Evolutionary conservation across 345 rosid genomes (phyloP).

Genomic region (Nephelium lappaceum): DNA sequence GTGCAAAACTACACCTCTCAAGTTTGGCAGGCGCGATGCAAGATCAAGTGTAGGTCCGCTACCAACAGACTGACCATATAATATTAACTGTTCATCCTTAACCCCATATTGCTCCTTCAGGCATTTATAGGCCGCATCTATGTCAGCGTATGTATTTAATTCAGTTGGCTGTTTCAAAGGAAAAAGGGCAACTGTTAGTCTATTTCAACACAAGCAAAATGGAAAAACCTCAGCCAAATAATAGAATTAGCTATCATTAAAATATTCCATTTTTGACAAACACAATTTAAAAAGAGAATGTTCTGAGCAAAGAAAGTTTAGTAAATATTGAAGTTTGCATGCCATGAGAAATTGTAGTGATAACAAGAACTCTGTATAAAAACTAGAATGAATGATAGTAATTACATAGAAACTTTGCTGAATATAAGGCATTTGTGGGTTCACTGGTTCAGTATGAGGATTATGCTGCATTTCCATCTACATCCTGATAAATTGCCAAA

Average conservation of each 20-base stretch:
- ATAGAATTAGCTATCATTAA: background rate
- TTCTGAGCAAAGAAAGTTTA: background rate
- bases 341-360: background rate
- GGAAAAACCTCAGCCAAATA: background rate
- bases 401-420: background rate
- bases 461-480: background rate
- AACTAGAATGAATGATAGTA: background rate
- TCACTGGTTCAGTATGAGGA: background rate
- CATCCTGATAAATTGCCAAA: background rate
- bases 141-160: constrained; percentile 90
- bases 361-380: background rate
- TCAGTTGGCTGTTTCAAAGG: constrained; percentile 79
- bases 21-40: constrained; percentile 75
- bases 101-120: constrained; percentile 85
- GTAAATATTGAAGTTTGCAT: background rate
- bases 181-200: constrained; percentile 1
- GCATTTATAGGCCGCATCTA: constrained; percentile 83
- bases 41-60: constrained; percentile 97
- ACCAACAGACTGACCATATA: constrained; percentile 98
- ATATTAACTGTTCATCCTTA: constrained; percentile 82
- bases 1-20: constrained; percentile 83
- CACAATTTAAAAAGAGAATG: background rate
- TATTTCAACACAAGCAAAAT: background rate
- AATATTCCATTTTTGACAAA: background rate
- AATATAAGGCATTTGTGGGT: background rate